Base-by-base conservation (phyloP, 2,329 filamentous ascomycete species). In the Ophiocordyceps unilateralis region DNA sequence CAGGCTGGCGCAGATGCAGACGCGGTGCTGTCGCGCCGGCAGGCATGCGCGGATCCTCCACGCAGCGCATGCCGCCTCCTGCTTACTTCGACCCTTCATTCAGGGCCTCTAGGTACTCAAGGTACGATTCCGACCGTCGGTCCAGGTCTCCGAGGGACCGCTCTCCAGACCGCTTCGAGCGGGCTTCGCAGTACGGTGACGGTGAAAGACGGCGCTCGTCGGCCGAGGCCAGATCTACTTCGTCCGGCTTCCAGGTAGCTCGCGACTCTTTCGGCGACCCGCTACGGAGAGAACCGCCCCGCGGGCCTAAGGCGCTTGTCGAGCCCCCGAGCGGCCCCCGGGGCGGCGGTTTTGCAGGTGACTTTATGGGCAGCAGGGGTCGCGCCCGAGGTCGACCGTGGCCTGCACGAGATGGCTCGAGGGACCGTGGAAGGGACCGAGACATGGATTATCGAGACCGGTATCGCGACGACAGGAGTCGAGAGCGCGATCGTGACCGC, bases 281-380 rank as follows among this genome's bases (percentile, higher is more conserved):
- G 50, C 49, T 70, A 56, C 58, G 66, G 24, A 72, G 81, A 49
- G 84, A 93, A 48, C 80, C 83, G 2, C 87, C 87, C 3, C 74
- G 86, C 44, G 87, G 83, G 0, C 86, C 87, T 11, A 86, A 88
- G 59, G 84, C 83, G 4, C 65, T 87, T 45, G 72, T 82, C 46
- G 83, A 89, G 47, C 64, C 74, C 24, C 72, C 76, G n/a, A 74
- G 71, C 48, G 78, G 77, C 24, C 80, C 78, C 14, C 72, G 83
- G 45, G 80, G 80, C 38, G 71, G 78, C 45, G 76, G 74, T 9
- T 83, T 80, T 54, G 65, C 66, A 3, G 70, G 75, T 21, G 82
- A 85, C 42, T 80, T 78, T 51, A 68, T 75, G 48, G 68, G 67
- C 45, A 56, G 62, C 38, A 56, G 64, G 12, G 62, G 63, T 6